A percentile compares a stretch with the other conserved stretches of the same genome.
These are phyloP conservation scores for Diospyros lotus DNA, from an alignment of 148 eudicot species.

Conservation along the genomic window DNA sequence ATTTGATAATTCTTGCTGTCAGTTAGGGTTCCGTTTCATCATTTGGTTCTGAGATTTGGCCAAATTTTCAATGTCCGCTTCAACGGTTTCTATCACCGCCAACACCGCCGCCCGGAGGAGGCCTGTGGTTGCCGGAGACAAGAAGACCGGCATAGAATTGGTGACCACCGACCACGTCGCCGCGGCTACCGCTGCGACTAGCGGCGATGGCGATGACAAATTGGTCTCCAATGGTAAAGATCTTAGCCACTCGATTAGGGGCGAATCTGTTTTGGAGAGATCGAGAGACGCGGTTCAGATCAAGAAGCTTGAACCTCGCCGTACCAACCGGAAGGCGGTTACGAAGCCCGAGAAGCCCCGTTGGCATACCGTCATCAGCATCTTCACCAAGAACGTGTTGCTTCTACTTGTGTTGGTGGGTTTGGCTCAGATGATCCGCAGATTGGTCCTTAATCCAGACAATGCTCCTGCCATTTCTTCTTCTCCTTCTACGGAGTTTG, in stretches of 20 bases:
- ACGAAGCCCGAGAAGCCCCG: conserved; percentile 33
- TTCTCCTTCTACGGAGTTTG: conserved; percentile 37
- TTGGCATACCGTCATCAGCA: conserved; percentile 59
- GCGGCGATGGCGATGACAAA: conserved; percentile 10
- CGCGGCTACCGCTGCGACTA: conserved; percentile 12
- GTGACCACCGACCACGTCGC: conserved; percentile 21
- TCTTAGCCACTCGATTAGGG: conserved; percentile 41
- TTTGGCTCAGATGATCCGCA: conserved; percentile 58
- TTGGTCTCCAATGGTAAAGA: conserved; percentile 30
- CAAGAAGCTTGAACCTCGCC: conserved; percentile 27
- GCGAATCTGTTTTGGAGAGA: conserved; percentile 43
- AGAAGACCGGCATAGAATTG: conserved; percentile 38
- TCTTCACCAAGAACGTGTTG: conserved; percentile 55
- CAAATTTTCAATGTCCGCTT: conserved; percentile 55
- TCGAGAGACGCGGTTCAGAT: conserved; percentile 27
- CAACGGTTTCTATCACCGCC: conserved; percentile 70
- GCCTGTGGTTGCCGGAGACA: conserved; percentile 36
- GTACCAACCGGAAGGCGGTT: conserved; percentile 27
- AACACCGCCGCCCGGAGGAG: conserved; percentile 60
- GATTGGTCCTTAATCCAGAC: conserved; percentile 26
- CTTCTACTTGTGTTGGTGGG: conserved; percentile 45
- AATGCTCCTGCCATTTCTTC: conserved; percentile 10
- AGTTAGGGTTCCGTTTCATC: too few species aligned
- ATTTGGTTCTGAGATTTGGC: too few species aligned
- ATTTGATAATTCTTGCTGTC: too few species aligned